A percentile compares a stretch with the other conserved stretches of the same genome.
Evolutionary conservation across 2,329 filamentous ascomycete species (phyloP).

Genomic region (Trichoderma asperellum): DNA sequence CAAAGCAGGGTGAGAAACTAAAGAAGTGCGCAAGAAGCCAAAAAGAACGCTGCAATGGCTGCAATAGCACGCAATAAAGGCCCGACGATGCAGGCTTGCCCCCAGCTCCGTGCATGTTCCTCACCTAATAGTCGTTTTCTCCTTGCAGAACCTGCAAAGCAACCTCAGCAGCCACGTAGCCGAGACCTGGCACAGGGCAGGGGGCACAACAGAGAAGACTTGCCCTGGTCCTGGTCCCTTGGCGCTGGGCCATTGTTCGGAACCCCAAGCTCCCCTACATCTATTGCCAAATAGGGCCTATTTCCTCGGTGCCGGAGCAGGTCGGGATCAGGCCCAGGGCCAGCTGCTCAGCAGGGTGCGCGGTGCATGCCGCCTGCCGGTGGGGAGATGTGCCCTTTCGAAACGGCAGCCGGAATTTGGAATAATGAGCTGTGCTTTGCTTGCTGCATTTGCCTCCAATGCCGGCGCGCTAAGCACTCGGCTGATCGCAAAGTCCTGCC

Average conservation of each 20-base stretch:
- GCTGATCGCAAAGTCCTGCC: conserved; percentile 24
- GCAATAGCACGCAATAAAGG: background rate
- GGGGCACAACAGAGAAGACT: background rate
- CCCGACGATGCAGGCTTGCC: background rate
- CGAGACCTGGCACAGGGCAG: background rate
- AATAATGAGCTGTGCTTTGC: background rate
- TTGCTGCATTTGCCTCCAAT: background rate
- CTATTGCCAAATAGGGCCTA: background rate
- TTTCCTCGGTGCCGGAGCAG: background rate
- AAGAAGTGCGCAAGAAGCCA: background rate
- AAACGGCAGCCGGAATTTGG: conserved; percentile 14
- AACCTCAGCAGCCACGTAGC: conserved; percentile 1
- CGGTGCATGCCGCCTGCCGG: conserved; percentile 2
- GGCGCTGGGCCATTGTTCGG: background rate
- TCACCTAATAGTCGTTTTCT: background rate
- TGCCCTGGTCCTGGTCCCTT: background rate
- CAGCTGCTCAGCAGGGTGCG: conserved; percentile 2
- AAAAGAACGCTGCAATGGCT: background rate
- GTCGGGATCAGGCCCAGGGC: background rate
- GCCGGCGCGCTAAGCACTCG: background rate
- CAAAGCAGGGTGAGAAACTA: background rate
- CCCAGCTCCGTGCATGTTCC: background rate
- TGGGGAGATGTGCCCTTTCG: background rate
- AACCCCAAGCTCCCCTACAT: background rate
- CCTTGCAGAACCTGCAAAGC: background rate